These are phyloP conservation scores for Besnoitia besnoiti DNA, from an alignment of 169 alveolate genomes.

Conservation along the genomic window DNA sequence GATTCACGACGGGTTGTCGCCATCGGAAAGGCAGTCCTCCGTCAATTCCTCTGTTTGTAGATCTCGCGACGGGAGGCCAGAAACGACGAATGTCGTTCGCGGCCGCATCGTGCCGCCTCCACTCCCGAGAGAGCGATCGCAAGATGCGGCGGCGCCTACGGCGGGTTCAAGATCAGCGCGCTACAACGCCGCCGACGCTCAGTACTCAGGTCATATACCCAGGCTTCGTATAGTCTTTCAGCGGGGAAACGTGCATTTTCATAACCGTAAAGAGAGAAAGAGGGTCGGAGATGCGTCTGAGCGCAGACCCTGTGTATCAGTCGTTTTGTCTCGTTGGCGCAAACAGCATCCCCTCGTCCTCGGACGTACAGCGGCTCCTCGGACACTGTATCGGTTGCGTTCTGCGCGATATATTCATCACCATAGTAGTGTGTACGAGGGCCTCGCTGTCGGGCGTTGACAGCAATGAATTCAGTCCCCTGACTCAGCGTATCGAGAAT, in stretches of 20 bases:
- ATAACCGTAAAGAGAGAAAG: neutral
- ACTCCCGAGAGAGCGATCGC: neutral
- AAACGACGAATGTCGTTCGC: neutral
- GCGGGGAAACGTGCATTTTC: neutral
- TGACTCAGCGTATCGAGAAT: no score
- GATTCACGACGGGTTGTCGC: neutral
- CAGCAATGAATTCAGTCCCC: neutral
- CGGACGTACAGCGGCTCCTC: no score
- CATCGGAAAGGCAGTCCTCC: neutral
- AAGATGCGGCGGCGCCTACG: neutral
- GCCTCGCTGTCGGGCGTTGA: neutral
- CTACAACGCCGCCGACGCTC: conserved; percentile 21
- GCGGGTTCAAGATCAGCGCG: neutral
- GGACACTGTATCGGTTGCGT: no score
- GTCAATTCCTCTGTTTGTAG: neutral
- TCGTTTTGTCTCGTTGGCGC: no score
- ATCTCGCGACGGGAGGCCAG: neutral
- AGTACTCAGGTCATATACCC: neutral
- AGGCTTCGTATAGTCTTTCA: neutral
- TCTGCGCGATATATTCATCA: no score
- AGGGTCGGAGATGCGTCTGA: neutral
- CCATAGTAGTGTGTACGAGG: neutral
- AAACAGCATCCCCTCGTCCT: no score
- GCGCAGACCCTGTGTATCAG: neutral
- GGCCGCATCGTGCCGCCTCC: conserved; percentile 34